Conservation (phyloP, 106 monocot genomes). For the Platanthera guangdongensis region DNA sequence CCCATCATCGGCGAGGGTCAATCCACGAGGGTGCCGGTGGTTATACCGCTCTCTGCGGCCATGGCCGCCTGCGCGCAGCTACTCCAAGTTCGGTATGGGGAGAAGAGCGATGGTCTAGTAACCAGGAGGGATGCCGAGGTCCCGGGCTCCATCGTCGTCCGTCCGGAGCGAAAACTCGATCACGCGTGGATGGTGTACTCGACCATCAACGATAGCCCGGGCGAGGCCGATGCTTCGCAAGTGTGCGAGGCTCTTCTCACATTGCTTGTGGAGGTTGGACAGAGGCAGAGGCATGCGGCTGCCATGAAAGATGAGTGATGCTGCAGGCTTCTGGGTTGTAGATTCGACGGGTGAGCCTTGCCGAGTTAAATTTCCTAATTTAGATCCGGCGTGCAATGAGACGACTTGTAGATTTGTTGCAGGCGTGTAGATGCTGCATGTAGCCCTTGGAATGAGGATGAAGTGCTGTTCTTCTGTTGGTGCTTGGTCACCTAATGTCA, state of each 20-base stretch:
- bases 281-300: conserved; percentile 51
- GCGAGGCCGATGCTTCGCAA: conserved; percentile 60
- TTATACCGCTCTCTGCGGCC: conserved; percentile 64
- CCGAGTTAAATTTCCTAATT: too few relatives aligned
- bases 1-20: conserved; percentile 32
- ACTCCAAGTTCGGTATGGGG: conserved; percentile 61
- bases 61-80: conserved; percentile 67
- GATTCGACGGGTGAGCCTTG: too few relatives aligned
- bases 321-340: background rate
- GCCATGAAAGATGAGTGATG: conserved; percentile 49
- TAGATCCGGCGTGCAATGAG: too few relatives aligned
- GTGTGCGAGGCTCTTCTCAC: conserved; percentile 81
- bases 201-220: conserved; percentile 39
- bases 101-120: conserved; percentile 76
- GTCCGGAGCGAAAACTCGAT: conserved; percentile 55
- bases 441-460: too few relatives aligned
- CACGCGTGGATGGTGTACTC: conserved; percentile 93
- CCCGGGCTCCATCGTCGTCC: conserved; percentile 62
- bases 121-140: conserved; percentile 75
- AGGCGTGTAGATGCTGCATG: too few relatives aligned
- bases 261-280: conserved; percentile 67
- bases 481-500: too few relatives aligned
- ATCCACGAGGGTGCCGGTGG: conserved; percentile 54
- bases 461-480: too few relatives aligned
- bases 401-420: too few relatives aligned